Conservation (phyloP, 108 stramenopile genomes). For the Fragilaria crotonensis region DNA sequence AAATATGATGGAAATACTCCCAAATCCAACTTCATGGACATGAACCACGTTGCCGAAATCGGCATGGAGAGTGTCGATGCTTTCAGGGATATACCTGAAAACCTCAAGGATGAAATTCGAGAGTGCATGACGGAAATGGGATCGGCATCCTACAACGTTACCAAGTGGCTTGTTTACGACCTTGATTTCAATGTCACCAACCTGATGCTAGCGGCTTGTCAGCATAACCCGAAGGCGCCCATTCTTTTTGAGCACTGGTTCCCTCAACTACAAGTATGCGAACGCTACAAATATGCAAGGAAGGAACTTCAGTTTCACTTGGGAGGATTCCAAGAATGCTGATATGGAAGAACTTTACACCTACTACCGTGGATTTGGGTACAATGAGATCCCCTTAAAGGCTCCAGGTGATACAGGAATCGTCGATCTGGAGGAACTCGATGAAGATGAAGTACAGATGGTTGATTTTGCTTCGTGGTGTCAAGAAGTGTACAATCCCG, state of each 20-base stretch:
- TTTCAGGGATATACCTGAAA: no score
- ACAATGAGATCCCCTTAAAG: constrained; percentile 66
- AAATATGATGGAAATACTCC: constrained; percentile 35
- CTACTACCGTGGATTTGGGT: constrained; percentile 74
- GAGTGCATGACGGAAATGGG: no score
- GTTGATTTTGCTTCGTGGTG: constrained; percentile 78
- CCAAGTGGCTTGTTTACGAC: constrained; percentile 74
- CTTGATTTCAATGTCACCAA: constrained; percentile 80
- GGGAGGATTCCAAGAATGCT: constrained; percentile 72
- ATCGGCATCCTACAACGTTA: constrained; percentile 31
- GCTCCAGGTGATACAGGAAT: constrained; percentile 65
- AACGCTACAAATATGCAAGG: constrained; percentile 55
- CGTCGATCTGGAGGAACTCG: constrained; percentile 59
- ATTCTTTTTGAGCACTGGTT: constrained; percentile 78
- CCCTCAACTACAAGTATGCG: constrained; percentile 63
- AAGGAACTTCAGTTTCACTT: constrained; percentile 69
- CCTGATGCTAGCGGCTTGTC: constrained; percentile 69
- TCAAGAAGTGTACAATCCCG: constrained; percentile 81
- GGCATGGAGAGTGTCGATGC: no score
- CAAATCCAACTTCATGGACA: no score
- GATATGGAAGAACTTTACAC: constrained; percentile 64
- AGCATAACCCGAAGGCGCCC: constrained; percentile 75
- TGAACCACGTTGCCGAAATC: no score
- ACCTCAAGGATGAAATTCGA: no score
- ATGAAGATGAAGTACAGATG: constrained; percentile 84